A percentile compares a stretch with the other conserved stretches of the same genome.
Conservation (phyloP, 805 yeast genomes). For the Soucietia sequanensis region DNA sequence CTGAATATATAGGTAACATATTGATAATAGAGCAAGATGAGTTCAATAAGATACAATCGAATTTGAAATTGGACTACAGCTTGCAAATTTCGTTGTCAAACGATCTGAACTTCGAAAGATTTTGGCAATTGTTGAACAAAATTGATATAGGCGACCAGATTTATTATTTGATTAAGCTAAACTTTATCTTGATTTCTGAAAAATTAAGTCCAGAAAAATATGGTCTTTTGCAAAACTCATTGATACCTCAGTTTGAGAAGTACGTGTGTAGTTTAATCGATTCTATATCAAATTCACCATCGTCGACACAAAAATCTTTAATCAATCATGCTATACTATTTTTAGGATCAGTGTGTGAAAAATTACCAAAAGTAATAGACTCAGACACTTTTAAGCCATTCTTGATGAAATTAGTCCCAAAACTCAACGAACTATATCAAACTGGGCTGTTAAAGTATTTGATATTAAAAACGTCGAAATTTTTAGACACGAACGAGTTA, state of each 20-base stretch:
- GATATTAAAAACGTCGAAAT: constrained; percentile 7
- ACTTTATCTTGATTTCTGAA: constrained; percentile 2
- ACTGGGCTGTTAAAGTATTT: constrained; percentile 13
- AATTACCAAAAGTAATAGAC: constrained; percentile 2
- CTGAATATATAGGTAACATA: constrained; percentile 24
- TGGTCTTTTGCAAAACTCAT: background rate
- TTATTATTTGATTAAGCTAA: constrained; percentile 11
- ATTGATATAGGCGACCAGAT: constrained; percentile 9
- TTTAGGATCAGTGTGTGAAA: constrained; percentile 9
- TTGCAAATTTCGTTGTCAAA: constrained; percentile 14
- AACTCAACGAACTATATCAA: constrained; percentile 8
- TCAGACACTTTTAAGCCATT: constrained; percentile 7
- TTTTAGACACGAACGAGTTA: constrained; percentile 3
- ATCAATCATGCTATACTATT: constrained; percentile 10
- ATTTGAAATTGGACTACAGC: constrained; percentile 16
- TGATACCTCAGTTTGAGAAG: background rate
- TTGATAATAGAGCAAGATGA: constrained; percentile 15
- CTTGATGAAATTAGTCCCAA: constrained; percentile 5
- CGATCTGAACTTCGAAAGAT: constrained; percentile 13
- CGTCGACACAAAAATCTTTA: constrained; percentile 3
- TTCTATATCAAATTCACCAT: background rate
- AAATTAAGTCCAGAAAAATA: background rate
- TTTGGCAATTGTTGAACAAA: constrained; percentile 20
- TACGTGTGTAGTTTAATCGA: background rate
- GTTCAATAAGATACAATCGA: constrained; percentile 8